These are phyloP conservation scores for Chaetomium tenue DNA, from an alignment of 495 filamentous ascomycete genomes.

Conservation along the genomic window DNA sequence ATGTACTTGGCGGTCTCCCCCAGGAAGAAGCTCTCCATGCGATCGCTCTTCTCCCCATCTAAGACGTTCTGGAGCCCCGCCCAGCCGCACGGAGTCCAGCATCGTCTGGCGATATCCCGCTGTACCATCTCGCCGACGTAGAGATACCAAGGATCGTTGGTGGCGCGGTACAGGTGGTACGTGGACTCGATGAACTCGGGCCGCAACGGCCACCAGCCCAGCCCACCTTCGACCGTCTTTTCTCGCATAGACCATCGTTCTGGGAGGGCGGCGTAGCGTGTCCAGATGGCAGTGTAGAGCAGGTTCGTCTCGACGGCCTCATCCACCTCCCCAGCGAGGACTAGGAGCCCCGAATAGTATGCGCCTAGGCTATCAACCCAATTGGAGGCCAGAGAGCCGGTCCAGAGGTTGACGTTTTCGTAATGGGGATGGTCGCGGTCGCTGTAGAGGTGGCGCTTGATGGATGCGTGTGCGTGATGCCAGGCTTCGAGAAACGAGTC, in stretches of 20 bases:
- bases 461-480: constrained; percentile 78
- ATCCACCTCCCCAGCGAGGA: constrained; percentile 80
- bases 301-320: constrained; percentile 88
- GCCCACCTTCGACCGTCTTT: constrained; percentile 79
- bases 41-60: constrained; percentile 83
- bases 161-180: constrained; percentile 87
- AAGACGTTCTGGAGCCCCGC: constrained; percentile 91
- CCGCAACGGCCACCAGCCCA: constrained; percentile 91
- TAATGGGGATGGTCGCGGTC: constrained; percentile 77
- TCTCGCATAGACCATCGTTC: constrained; percentile 88
- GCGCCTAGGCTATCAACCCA: constrained; percentile 96
- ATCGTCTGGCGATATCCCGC: constrained; percentile 81
- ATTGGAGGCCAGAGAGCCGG: constrained; percentile 72
- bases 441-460: constrained; percentile 83
- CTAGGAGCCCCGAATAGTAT: constrained; percentile 90
- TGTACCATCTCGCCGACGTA: constrained; percentile 94
- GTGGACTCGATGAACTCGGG: constrained; percentile 97
- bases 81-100: constrained; percentile 94
- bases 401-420: constrained; percentile 82
- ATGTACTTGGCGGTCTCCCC: constrained; percentile 96
- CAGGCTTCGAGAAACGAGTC: constrained; percentile 79
- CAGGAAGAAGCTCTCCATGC: constrained; percentile 99
- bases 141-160: constrained; percentile 94
- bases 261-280: constrained; percentile 83
- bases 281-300: constrained; percentile 90